These are phyloP conservation scores for Trametes sp. DNA, from an alignment of 1,284 basidiomycete genomes.

Conservation along the genomic window DNA sequence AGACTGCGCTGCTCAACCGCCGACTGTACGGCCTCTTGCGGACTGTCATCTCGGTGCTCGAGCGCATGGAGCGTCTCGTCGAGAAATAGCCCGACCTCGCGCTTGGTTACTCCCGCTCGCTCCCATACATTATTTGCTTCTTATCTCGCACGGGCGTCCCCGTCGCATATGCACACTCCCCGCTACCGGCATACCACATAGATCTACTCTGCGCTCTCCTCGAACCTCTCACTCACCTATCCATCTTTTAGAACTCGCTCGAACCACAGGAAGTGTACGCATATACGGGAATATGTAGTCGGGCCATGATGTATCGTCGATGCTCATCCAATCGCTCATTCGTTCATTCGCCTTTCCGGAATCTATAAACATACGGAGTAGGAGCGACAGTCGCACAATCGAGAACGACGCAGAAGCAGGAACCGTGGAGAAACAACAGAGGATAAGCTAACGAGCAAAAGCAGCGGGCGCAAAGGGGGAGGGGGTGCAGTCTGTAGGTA, in stretches of 20 bases:
- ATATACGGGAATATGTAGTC: conserved; percentile 4
- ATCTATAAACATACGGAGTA: neutral
- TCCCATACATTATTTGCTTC: neutral
- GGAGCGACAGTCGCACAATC: too few species aligned
- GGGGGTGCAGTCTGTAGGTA: neutral
- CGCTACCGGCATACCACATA: neutral
- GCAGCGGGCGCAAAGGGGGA: neutral
- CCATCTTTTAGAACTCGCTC: too few species aligned
- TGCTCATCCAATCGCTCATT: neutral
- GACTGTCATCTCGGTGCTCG: conserved; percentile 65
- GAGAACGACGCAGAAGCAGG: too few species aligned
- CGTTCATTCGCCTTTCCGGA: neutral
- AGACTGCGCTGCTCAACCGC: conserved; percentile 57
- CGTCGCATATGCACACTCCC: conserved; percentile 1
- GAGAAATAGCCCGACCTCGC: conserved; percentile 14
- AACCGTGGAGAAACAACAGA: neutral
- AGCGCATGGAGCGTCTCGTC: conserved; percentile 69
- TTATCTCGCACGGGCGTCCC: neutral
- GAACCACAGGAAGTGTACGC: conserved; percentile 14
- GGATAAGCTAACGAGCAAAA: neutral
- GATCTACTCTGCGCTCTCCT: neutral
- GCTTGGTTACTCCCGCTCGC: neutral
- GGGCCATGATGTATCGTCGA: conserved; percentile 9
- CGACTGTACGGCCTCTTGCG: conserved; percentile 63
- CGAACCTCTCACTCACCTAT: neutral